Conservation (phyloP, 352 stramenopile genomes). For the Globisporangium abappressorium region DNA sequence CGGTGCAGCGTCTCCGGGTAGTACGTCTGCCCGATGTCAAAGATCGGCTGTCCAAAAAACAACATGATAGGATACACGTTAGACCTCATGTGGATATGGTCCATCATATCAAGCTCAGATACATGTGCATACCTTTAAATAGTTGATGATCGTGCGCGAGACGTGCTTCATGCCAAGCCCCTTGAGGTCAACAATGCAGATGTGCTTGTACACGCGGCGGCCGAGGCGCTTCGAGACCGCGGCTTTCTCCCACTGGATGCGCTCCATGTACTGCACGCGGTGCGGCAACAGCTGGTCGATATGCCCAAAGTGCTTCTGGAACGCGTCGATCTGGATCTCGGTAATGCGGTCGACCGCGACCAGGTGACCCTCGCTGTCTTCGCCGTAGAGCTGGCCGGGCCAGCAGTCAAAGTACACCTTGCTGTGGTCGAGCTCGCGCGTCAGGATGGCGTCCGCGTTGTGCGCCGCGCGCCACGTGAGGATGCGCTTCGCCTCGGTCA, state of each 20-base stretch:
- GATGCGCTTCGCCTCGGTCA: slow-evolving; percentile 62
- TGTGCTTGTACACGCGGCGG: slow-evolving; percentile 77
- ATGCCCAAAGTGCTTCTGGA: slow-evolving; percentile 55
- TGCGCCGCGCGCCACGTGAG: slow-evolving; percentile 48
- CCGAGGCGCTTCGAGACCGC: slow-evolving; percentile 62
- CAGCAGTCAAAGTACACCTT: slow-evolving; percentile 72
- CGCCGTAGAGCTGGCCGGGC: slow-evolving; percentile 59
- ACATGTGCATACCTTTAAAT: slow-evolving; percentile 48
- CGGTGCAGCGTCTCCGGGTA: slow-evolving; percentile 80
- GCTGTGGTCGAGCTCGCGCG: slow-evolving; percentile 43
- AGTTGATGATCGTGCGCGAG: slow-evolving; percentile 46
- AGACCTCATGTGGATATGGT: too few species aligned
- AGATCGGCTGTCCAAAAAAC: slow-evolving; percentile 54
- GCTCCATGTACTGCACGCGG: slow-evolving; percentile 77
- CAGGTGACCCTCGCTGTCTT: slow-evolving; percentile 70
- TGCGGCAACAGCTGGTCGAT: slow-evolving; percentile 60
- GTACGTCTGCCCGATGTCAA: slow-evolving; percentile 73
- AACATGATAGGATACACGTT: neutral
- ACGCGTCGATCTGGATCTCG: slow-evolving; percentile 61
- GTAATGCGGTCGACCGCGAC: slow-evolving; percentile 63
- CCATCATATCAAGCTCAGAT: neutral
- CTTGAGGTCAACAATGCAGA: slow-evolving; percentile 78
- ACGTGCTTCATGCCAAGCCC: slow-evolving; percentile 69
- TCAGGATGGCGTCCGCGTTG: slow-evolving; percentile 49
- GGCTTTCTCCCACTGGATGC: slow-evolving; percentile 73